Percentiles rank a stretch among this genome's conserved stretches.
phyloP scores from a whole-genome alignment of 2,329 filamentous ascomycete species.

The Acrocalymma vagum region DNA sequence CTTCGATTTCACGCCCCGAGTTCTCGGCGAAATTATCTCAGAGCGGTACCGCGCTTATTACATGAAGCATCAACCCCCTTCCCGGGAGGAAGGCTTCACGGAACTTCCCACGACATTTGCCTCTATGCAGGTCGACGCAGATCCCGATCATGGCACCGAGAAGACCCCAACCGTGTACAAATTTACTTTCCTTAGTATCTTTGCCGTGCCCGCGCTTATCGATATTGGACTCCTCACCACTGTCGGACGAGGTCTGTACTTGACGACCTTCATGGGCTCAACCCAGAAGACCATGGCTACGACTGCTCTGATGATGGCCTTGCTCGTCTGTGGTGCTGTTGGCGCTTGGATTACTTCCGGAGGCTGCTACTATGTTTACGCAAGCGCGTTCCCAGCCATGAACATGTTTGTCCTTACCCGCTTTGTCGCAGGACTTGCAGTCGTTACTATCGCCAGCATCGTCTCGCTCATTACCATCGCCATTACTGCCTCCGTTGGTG shows the following conservation, averaged over 20 bases:
- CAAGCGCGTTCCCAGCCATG: slow-evolving; percentile 59
- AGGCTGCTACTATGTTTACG: slow-evolving; percentile 65
- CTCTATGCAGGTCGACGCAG: slow-evolving; percentile 56
- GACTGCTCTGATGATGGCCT: slow-evolving; percentile 62
- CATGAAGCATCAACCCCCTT: slow-evolving; percentile 50
- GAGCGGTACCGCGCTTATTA: slow-evolving; percentile 45
- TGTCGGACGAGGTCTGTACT: slow-evolving; percentile 65
- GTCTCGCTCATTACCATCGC: slow-evolving; percentile 59
- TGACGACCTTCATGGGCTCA: slow-evolving; percentile 62
- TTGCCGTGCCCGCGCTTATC: slow-evolving; percentile 67
- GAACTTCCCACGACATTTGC: slow-evolving; percentile 57
- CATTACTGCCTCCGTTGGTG: slow-evolving; percentile 46
- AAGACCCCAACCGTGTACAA: slow-evolving; percentile 52
- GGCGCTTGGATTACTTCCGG: slow-evolving; percentile 68
- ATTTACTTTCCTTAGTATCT: slow-evolving; percentile 65
- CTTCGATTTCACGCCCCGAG: slow-evolving; percentile 56
- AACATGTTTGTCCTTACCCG: slow-evolving; percentile 61
- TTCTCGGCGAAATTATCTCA: slow-evolving; percentile 21
- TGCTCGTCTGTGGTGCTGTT: slow-evolving; percentile 64
- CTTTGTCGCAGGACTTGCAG: slow-evolving; percentile 53
- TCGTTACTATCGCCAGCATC: slow-evolving; percentile 58
- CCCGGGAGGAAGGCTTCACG: slow-evolving; percentile 53
- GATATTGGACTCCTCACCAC: slow-evolving; percentile 65
- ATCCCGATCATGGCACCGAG: slow-evolving; percentile 49
- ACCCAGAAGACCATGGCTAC: slow-evolving; percentile 60